Evolutionary conservation across 192 early-diverging fungal species (phyloP).

Genomic region (Phycomyces nitens): DNA sequence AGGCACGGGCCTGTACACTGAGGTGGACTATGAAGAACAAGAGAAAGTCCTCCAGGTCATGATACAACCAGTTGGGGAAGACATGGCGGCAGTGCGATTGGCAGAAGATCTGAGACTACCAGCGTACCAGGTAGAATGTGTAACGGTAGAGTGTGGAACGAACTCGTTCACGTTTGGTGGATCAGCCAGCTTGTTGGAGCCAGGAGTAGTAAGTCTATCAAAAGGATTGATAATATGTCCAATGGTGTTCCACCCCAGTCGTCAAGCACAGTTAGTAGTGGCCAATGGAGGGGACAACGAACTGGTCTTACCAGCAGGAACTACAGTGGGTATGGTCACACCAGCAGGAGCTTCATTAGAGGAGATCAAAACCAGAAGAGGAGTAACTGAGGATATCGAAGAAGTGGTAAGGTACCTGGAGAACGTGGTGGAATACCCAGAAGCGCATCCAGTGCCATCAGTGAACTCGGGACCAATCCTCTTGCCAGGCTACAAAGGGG

Average conservation of each 20-base stretch:
- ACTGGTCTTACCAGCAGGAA: neutral
- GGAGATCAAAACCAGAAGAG: neutral
- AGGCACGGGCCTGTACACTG: neutral
- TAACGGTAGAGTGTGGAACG: no score
- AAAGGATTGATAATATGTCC: neutral
- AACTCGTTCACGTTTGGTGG: no score
- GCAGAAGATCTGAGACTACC: neutral
- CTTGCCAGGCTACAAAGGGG: neutral
- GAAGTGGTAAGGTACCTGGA: neutral
- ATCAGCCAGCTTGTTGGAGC: no score
- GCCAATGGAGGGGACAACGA: neutral
- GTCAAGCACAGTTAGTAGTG: neutral
- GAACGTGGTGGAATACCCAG: neutral
- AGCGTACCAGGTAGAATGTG: no score
- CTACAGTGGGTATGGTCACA: neutral
- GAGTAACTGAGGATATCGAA: neutral
- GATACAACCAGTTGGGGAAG: neutral
- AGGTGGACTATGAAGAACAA: neutral
- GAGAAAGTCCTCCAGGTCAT: neutral
- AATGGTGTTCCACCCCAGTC: neutral
- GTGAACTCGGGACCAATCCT: neutral
- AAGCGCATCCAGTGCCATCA: neutral
- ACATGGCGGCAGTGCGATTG: neutral
- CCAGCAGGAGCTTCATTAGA: neutral
- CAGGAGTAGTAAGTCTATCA: neutral